These are phyloP conservation scores for Echinosophora koreensis DNA, from an alignment of 306 rosid species.

Conservation along the genomic window DNA sequence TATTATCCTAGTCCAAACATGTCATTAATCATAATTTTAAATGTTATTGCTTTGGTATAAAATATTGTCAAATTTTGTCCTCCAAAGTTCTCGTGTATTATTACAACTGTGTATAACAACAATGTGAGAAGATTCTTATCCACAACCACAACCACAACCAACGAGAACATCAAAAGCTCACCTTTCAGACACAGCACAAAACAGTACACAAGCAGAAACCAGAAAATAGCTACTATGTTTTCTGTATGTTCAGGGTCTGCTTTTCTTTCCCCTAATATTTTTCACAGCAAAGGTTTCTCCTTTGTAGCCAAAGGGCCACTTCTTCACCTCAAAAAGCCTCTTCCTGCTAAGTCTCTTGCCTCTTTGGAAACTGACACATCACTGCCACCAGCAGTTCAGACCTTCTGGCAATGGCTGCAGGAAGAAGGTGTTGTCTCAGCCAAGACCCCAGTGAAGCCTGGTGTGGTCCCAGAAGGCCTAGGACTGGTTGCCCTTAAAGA, in stretches of 20 bases:
- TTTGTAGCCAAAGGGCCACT: slow-evolving; percentile 21
- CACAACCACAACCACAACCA: slow-evolving; percentile 40
- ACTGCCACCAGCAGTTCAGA: slow-evolving; percentile 63
- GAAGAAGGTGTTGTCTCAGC: slow-evolving; percentile 81
- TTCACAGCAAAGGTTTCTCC: slow-evolving; percentile 42
- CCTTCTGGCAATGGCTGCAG: slow-evolving; percentile 89
- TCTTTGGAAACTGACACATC: slow-evolving; percentile 66
- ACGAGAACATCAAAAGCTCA: slow-evolving; percentile 33
- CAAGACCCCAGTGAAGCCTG: slow-evolving; percentile 84
- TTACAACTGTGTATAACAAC: not conserved
- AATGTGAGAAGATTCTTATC: slow-evolving; percentile 45
- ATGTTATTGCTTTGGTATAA: too few species aligned
- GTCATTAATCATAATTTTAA: too few species aligned
- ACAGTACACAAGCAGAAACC: not conserved
- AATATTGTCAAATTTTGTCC: too few species aligned
- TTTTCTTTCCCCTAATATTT: slow-evolving; percentile 38
- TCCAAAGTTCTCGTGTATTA: too few species aligned
- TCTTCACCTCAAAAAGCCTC: slow-evolving; percentile 45
- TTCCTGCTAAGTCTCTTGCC: slow-evolving; percentile 49
- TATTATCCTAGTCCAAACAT: too few species aligned
- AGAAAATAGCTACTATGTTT: slow-evolving; percentile 53
- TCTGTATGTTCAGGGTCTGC: slow-evolving; percentile 49
- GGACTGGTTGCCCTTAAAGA: slow-evolving; percentile 76
- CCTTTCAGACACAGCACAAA: not conserved
- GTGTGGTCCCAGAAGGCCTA: slow-evolving; percentile 76